Evolutionary conservation across 208 protist genomes (phyloP), one percentile per base, ranked within the genome.

Genomic region (Trypanosomatidae sp.): DNA sequence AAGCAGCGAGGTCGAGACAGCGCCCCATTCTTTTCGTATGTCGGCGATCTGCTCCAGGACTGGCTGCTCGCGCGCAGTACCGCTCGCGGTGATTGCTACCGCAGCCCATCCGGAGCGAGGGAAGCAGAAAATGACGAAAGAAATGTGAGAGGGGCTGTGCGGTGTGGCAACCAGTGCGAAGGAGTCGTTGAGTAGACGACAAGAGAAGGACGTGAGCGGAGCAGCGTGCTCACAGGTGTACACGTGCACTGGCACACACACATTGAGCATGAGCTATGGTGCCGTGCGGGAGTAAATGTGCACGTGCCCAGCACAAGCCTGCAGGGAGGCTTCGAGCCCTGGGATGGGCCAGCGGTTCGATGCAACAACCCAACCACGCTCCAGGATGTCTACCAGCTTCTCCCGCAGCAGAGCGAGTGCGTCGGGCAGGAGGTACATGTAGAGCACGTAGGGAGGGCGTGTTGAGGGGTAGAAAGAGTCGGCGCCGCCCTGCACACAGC

Each of bases 301-400:
- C 30, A 93, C 66, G 43, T 70, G 74, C 4, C 74, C 62, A 3
- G 78, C 65, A 30, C 72, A 36, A 6, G 69, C 71, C n/a, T 72
- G 59, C 62, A 86, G 77, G 62, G 65, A 69, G 46, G 80, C 58
- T 7, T 75, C 65, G 33, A 76, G 47, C 2, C 55, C 72, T 12
- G 83, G 84, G 22, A 94, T 73, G 1, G 82, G 71, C 87, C 89
- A 94, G 3, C 85, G 84, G 71, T 94, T 94, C 36, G 86, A 94
- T 10, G 81, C 85, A 25, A 94, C 67, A 17, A 89, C 19, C 44
- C 75, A 81, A 12, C 81, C 80, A 3, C 85, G 79, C 36, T 73
- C 39, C 43, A 87, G 53, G 5, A 85, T 71, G 49, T 80, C 71
- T 36, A 77, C 46, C n/a, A 94, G 66, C 33, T 47, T 74, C 50